A percentile compares a stretch with the other conserved stretches of the same genome.
These are phyloP conservation scores for Pyrenophora seminiperda DNA, from an alignment of 2,329 filamentous ascomycete genomes.

Conservation along the genomic window DNA sequence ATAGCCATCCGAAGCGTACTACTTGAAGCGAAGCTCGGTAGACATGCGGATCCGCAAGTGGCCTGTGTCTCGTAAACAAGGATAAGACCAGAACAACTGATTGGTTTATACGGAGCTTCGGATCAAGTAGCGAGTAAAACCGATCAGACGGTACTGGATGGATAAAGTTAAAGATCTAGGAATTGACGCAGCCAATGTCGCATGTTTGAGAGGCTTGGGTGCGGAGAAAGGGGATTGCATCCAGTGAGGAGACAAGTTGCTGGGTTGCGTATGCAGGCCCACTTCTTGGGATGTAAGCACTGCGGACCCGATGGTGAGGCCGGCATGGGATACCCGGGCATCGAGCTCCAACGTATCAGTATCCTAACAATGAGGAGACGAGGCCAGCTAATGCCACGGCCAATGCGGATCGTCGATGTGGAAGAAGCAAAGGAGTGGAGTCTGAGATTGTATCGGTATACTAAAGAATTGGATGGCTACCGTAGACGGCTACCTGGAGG, in stretches of 20 bases:
- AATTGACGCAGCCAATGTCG: slow-evolving; percentile 27
- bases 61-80: slow-evolving; percentile 12
- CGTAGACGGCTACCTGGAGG: neutral
- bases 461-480: neutral
- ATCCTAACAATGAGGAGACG: neutral
- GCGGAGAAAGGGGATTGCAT: slow-evolving; percentile 32
- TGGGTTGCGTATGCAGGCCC: slow-evolving; percentile 21
- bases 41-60: slow-evolving; percentile 42
- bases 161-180: slow-evolving; percentile 25
- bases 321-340: slow-evolving; percentile 1
- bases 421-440: neutral
- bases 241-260: slow-evolving; percentile 20
- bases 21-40: slow-evolving; percentile 14
- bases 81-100: slow-evolving; percentile 21
- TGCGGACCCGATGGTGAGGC: slow-evolving; percentile 34
- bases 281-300: slow-evolving; percentile 21
- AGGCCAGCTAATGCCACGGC: neutral
- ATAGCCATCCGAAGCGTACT: slow-evolving; percentile 12
- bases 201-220: slow-evolving; percentile 22
- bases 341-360: slow-evolving; percentile 16
- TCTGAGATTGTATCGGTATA: neutral
- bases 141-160: slow-evolving; percentile 26
- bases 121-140: slow-evolving; percentile 23
- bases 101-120: slow-evolving; percentile 25
- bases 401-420: neutral